Base-by-base conservation (phyloP, 306 rosid species). In the Trifolium fragiferum region DNA sequence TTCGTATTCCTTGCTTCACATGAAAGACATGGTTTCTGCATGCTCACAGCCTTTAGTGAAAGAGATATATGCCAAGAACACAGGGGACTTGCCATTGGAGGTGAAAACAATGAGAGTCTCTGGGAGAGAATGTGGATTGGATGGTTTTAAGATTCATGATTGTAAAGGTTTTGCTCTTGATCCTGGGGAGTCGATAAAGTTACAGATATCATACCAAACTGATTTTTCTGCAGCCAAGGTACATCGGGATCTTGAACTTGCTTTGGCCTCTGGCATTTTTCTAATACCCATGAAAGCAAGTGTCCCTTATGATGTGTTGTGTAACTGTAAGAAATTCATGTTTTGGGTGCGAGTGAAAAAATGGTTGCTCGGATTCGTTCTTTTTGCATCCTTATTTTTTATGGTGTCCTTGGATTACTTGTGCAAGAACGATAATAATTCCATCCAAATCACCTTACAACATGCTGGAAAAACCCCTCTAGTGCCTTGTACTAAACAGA, bases 1-100 rank as follows among this genome's bases (percentile, higher is more conserved):
- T 72, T 77, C 86, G 16, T 82, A 88, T 75, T 47, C 82, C 49
- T 83, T 84, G 16, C 75, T 83, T 75, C 78, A 58, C 65, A 78
- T 38, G 85, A 88, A 87, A 76, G 87, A 85, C 72, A 81, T 83
- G 58, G 64, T 81, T 59, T 73, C 64, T 74, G 82, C 88, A 72
- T 94, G 97, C 78, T 87, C 90, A 40, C 85, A 44, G 58, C 89
- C 87, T 35, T 76, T 85, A n/a, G 73, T 74, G 72, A 94, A 90
- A 85, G 88, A 90, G 82, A 72, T 91, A 23, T 86, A 84, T 72
- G 97, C 96, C 68, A 94, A 91, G 89, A 94, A 94, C 84, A 87
- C 82, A 0, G 98, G 98, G 53, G 97, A 94, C 75, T 61, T 94
- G 80, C 93, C 94, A 3, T 73, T 94, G 78, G 88, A 82, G 82